Conservation (phyloP, 2,329 filamentous ascomycete species). For the Aspergillus tubingensis region DNA sequence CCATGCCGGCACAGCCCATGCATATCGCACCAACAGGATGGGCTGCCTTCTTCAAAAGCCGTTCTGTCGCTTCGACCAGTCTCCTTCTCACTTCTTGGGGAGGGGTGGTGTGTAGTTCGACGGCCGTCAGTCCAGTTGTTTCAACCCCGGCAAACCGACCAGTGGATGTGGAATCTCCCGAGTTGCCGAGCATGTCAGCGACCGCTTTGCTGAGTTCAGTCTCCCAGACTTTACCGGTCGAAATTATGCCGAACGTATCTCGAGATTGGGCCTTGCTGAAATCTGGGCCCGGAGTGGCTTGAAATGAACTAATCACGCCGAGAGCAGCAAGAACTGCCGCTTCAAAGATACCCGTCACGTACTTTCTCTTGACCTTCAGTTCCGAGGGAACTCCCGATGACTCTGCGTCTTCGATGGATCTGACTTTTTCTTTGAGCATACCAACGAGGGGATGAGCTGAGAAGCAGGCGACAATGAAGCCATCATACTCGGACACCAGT, state of each 20-base stretch:
- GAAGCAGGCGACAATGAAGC: constrained; percentile 85
- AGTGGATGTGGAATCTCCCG: constrained; percentile 33
- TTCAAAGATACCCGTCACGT: constrained; percentile 84
- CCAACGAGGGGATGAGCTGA: constrained; percentile 77
- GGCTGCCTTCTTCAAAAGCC: constrained; percentile 56
- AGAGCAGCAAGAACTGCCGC: constrained; percentile 70
- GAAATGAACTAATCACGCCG: constrained; percentile 51
- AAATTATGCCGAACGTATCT: constrained; percentile 77
- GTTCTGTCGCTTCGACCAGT: constrained; percentile 69
- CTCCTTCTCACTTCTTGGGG: constrained; percentile 64
- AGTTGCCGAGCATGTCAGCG: constrained; percentile 60
- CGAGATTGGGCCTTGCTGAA: constrained; percentile 42
- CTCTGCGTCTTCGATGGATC: constrained; percentile 22
- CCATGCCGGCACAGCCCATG: constrained; percentile 90
- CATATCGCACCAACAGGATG: constrained; percentile 67
- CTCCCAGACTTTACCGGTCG: constrained; percentile 84
- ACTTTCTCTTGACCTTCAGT: constrained; percentile 40
- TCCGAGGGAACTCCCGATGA: constrained; percentile 28
- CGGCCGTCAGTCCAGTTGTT: constrained; percentile 77
- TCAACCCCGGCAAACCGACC: constrained; percentile 74
- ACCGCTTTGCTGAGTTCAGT: constrained; percentile 69
- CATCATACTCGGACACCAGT: constrained; percentile 57
- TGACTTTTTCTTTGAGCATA: constrained; percentile 53
- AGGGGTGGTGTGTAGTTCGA: constrained; percentile 72
- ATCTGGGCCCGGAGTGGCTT: constrained; percentile 25